Percentiles rank a stretch among this genome's conserved stretches.
These are phyloP conservation scores for Pezicula neosporulosa DNA, from an alignment of 2,329 filamentous ascomycete species.

Conservation along the genomic window DNA sequence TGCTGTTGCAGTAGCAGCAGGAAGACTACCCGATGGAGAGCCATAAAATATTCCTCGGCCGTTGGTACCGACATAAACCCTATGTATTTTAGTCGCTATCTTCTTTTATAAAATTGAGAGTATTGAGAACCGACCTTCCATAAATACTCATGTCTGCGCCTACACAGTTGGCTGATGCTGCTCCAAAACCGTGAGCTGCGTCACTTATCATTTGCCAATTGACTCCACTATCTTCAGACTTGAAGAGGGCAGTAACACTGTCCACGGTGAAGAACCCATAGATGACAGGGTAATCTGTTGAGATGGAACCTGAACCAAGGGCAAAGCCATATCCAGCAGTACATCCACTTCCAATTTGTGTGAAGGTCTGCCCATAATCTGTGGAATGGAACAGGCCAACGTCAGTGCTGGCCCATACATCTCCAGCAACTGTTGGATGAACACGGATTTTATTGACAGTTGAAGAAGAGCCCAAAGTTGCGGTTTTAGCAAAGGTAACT, in stretches of 20 bases:
- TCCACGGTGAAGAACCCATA: background rate
- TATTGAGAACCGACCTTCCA: slow-evolving; percentile 7
- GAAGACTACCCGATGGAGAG: slow-evolving; percentile 18
- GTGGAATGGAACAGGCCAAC: slow-evolving; percentile 47
- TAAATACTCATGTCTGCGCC: slow-evolving; percentile 24
- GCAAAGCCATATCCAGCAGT: background rate
- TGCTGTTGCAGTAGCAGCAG: slow-evolving; percentile 18
- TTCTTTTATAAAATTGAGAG: no score
- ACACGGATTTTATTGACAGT: slow-evolving; percentile 48
- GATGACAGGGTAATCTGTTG: slow-evolving; percentile 1
- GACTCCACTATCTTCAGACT: slow-evolving; percentile 23
- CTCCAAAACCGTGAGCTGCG: slow-evolving; percentile 22
- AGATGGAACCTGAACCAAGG: background rate
- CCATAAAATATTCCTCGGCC: slow-evolving; percentile 31
- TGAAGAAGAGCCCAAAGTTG: slow-evolving; percentile 12
- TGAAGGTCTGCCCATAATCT: background rate
- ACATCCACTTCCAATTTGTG: background rate
- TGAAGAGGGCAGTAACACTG: slow-evolving; percentile 14
- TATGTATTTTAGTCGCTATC: background rate
- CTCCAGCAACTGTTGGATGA: slow-evolving; percentile 52
- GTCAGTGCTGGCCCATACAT: slow-evolving; percentile 54
- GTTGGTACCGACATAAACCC: slow-evolving; percentile 31
- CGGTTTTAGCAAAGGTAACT: slow-evolving; percentile 35
- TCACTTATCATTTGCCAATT: slow-evolving; percentile 28
- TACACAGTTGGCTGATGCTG: slow-evolving; percentile 22